phyloP scores from a whole-genome alignment of 306 rosid species.

The Echinosophora koreensis region DNA sequence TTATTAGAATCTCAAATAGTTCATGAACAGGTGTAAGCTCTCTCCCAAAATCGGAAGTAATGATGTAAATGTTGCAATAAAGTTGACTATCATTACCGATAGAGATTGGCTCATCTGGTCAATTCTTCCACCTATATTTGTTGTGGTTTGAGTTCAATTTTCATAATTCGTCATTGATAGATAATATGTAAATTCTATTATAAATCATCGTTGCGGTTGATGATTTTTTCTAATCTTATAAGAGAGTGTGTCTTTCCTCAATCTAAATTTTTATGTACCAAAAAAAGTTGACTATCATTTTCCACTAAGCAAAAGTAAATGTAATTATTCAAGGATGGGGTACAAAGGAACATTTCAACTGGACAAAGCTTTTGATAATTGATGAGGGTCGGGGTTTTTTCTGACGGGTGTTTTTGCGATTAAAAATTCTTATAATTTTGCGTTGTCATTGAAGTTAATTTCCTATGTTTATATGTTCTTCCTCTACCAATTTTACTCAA shows the following conservation, averaged over 20 bases:
- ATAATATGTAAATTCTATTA: too few species aligned
- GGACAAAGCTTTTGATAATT: constrained; percentile 62
- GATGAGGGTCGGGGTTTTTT: constrained; percentile 50
- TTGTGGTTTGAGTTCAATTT: too few species aligned
- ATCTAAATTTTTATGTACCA: too few species aligned
- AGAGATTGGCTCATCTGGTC: too few species aligned
- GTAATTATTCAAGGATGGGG: constrained; percentile 72
- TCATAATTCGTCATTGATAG: too few species aligned
- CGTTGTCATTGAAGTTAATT: constrained; percentile 56
- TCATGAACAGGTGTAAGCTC: constrained; percentile 56
- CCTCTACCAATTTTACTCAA: neutral
- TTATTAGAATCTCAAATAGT: constrained; percentile 63
- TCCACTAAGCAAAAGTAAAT: constrained; percentile 73
- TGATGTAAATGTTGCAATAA: constrained; percentile 59
- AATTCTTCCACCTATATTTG: too few species aligned
- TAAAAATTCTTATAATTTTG: constrained; percentile 36
- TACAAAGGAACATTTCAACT: constrained; percentile 66
- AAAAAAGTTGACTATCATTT: constrained; percentile 68
- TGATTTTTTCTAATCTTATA: too few species aligned
- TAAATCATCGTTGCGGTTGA: too few species aligned
- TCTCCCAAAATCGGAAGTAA: constrained; percentile 62
- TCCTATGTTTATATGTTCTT: constrained; percentile 4
- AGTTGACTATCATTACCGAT: constrained; percentile 63
- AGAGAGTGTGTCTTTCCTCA: too few species aligned
- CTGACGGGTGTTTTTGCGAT: constrained; percentile 30